Base-by-base conservation (phyloP, 1,284 basidiomycete genomes). In the Tremellales sp. region DNA sequence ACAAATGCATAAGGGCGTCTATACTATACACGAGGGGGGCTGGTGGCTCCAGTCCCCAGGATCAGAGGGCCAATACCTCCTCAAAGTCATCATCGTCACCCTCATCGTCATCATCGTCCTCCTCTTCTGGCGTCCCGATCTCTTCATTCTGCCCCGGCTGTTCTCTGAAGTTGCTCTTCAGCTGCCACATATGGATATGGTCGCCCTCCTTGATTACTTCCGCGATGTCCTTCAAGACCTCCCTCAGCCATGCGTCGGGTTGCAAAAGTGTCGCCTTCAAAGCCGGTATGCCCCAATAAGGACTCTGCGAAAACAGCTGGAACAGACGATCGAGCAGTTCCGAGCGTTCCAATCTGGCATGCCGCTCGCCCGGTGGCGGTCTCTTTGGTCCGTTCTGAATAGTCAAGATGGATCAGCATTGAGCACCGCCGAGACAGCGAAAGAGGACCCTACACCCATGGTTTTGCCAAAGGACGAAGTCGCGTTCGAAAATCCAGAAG, bases 271-370 rank as follows among this genome's bases (percentile, higher is more conserved):
- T 82, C 53, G 86, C 82, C 38, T 88, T 80, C 43, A 97, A 74
- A 14, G 81, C 77, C 54, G 85, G 85, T 66, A 95, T 83, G 50
- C 82, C 78, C 91, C 91, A 97, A 54, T 84, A 84, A 29, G 85
- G 81, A 50, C 81, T 80, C 45, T 87, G 81, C 48, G 81, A 80
- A 75, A 94, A 97, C 7, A 85, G 76, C 2, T 73, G 65, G 70
- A 97, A 94, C 25, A 97, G 79, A 53, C 85, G 73, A 70, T 97
- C 90, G 63, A 91, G 77, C 8, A 97, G 80, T 64, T 94, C 87
- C 74, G 90, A 86, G 50, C 84, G 81, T 19, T 91, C 87, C 75
- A 93, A 85, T 61, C 90, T 84, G 12, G 89, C 86, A 78, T 88
- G 87, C 59, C 89, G 87, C 70, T 92, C 87, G 74, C 70, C 18